These are phyloP conservation scores for Pseudocohnilembus persalinus DNA, from an alignment of 169 alveolate species.

Conservation along the genomic window DNA sequence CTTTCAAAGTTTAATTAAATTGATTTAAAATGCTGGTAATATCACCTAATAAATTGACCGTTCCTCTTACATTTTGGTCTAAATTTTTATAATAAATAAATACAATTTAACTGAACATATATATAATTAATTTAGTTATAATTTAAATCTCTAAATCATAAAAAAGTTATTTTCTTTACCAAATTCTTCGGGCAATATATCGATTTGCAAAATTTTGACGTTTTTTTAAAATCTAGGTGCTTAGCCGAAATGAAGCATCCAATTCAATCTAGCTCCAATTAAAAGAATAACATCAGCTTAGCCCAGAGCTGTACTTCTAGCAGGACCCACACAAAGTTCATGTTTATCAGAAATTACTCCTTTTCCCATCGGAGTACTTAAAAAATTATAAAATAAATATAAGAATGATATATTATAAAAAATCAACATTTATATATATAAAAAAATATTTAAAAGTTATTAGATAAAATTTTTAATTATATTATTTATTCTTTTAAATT, in stretches of 20 bases:
- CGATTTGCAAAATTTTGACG: conserved; percentile 63
- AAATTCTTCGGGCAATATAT: conserved; percentile 55
- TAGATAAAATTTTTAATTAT: no score
- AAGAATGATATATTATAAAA: background rate
- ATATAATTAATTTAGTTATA: background rate
- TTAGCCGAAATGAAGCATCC: conserved; percentile 77
- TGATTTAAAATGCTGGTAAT: conserved; percentile 2
- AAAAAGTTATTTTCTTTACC: conserved; percentile 18
- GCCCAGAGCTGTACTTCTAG: conserved; percentile 63
- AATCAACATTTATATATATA: no score
- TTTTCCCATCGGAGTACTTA: conserved; percentile 77
- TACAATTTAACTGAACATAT: background rate
- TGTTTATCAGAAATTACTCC: conserved; percentile 65
- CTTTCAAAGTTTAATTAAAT: background rate
- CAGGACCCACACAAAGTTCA: conserved; percentile 50
- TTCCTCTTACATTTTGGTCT: conserved; percentile 9
- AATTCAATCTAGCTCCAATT: conserved; percentile 71
- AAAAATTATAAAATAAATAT: no score
- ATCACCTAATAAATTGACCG: conserved; percentile 34
- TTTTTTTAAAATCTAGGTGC: conserved; percentile 68
- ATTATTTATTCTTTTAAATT: no score
- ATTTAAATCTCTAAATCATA: background rate
- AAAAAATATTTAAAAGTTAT: no score
- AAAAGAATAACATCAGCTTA: conserved; percentile 71
- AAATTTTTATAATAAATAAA: background rate